Base-by-base conservation (phyloP, 306 rosid species). In the Crotalaria pallida region DNA sequence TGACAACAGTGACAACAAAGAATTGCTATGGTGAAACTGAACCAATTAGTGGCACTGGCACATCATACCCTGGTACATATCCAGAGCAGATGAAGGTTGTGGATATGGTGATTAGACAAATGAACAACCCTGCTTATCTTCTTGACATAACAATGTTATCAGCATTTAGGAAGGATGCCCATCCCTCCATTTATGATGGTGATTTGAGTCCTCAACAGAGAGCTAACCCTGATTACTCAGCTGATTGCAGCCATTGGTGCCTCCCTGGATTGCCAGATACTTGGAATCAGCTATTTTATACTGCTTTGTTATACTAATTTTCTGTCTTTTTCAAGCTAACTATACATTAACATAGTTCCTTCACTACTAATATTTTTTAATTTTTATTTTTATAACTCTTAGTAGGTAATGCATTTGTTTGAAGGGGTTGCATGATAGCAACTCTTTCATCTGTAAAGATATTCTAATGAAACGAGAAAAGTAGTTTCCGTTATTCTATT, bases 211-310 rank as follows among this genome's bases (percentile, higher is more conserved):
- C 96, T 3, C 72, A 73, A 31, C 97, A 94, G 65, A 79, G 87
- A 69, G 88, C 95, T 18, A 88, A 89, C 50, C 99, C 96, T 9
- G 82, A 64, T 6, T 79, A 78, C 55, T 86, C 96, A 0, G 89
- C 97, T 10, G 99, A 89, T 80, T 91, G 97, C 45, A 95, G 99
- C 83, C 99, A 89, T 79, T 95, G 97, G 99, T 91, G 99, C 77
- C 96, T 95, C 71, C 96, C 96, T 79, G 97, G 96, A 7, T 69
- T 95, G 73, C 97, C 97, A 33, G 97, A 95, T 83, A 84, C 96
- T 71, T 95, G 96, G 97, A 94, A 94, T 76, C 78, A 91, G 60
- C 68, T 94, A 0, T 87, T 94, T 73, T 87, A 87, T 33, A 83
- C 97, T 50, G 68, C 89, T 2, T 69, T 91, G 68, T 75, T 88